Base-by-base conservation (phyloP, 805 yeast species). In the Lipomyces orientalis region DNA sequence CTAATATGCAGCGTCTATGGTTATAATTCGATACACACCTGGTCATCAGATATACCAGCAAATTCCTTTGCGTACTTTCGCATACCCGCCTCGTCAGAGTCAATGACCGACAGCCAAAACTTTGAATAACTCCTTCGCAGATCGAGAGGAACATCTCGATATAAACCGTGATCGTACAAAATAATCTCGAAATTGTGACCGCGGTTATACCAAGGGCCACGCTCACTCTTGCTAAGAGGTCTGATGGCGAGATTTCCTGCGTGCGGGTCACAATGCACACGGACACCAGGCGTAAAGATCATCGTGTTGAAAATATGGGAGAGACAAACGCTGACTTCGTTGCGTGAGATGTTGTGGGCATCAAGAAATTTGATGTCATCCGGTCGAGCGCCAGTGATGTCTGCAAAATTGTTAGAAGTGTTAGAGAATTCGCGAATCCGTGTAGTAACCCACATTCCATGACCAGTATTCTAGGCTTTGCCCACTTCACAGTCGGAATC, bases 191-290 rank as follows among this genome's bases (percentile, higher is more conserved):
- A 95, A 76, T 94, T 93, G 75, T 89, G 92, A 3, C 80, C 79
- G 34, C 82, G 81, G 10, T 73, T 61, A 2, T 72, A 71, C 66
- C 73, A 33, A 67, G 66, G 61, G 67, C 73, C 46, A 66, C 67
- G 67, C 54, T 69, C 76, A 37, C 73, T 72, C 22, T 73, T 69
- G 7, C 78, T 73, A 22, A 80, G 72, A 0, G 78, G 75, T 64
- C 93, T 81, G 29, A 95, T 91, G 0, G 98, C 97, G 67, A 95
- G 81, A 75, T 95, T 95, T 0, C 99, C 99, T 10, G 97, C 97
- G 77, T 95, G 99, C 0, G 99, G 99, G 77, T 95, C 99, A 80
- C 99, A 95, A 77, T 95, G 99, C 55, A 95, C 85, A 0, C 94
- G 91, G 29, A 92, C 97, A 34, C 87, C 88, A 0, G 97, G 97